These are phyloP conservation scores for Lavandula angustifolia DNA, from an alignment of 257 asterid species.

Conservation along the genomic window DNA sequence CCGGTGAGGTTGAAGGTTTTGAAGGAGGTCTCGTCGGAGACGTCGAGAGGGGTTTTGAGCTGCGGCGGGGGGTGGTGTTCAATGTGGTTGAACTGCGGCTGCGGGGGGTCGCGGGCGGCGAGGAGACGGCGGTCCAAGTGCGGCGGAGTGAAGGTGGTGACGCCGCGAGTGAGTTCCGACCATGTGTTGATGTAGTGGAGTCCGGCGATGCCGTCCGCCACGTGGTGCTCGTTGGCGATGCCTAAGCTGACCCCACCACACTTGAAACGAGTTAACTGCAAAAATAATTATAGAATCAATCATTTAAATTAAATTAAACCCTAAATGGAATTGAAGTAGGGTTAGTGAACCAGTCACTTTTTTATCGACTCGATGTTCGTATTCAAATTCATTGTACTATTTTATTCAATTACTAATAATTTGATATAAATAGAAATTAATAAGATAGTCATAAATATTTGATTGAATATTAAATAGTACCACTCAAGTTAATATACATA, in stretches of 20 bases:
- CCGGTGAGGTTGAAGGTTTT: neutral
- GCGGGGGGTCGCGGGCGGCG: neutral
- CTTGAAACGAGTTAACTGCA: slow-evolving; percentile 43
- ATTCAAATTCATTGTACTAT: too few species aligned
- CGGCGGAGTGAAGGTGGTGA: slow-evolving; percentile 29
- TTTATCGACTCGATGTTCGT: too few species aligned
- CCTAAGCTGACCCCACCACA: slow-evolving; percentile 80
- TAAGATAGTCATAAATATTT: too few species aligned
- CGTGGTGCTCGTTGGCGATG: slow-evolving; percentile 58
- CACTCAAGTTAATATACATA: too few species aligned
- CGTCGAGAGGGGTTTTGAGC: neutral
- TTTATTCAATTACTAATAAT: too few species aligned
- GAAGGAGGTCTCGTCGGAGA: neutral
- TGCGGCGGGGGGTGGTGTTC: neutral
- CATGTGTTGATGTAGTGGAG: slow-evolving; percentile 70
- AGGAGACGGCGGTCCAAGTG: neutral
- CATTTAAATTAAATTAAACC: too few species aligned
- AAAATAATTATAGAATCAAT: neutral
- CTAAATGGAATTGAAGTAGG: too few species aligned
- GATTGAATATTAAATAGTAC: too few species aligned
- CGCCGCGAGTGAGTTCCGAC: slow-evolving; percentile 67
- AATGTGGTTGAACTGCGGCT: neutral
- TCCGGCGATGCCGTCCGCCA: slow-evolving; percentile 63
- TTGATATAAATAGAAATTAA: too few species aligned
- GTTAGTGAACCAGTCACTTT: too few species aligned